phyloP scores from a whole-genome alignment of 108 stramenopile genomes.

The Cyclostephanos invisitatus region DNA sequence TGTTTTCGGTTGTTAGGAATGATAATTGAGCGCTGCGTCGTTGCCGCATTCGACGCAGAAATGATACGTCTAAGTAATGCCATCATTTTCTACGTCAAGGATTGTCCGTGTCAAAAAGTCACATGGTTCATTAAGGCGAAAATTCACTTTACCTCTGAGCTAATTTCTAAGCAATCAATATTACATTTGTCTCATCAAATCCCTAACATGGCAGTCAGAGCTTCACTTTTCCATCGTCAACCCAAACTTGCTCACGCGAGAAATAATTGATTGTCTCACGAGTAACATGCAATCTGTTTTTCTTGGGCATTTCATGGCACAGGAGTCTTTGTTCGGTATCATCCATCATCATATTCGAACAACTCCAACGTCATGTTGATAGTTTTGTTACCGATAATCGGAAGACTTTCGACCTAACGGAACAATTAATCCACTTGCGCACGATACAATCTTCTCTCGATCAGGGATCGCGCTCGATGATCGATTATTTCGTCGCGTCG shows the following conservation, averaged over 20 bases:
- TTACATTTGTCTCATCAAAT: background rate
- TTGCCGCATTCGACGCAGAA: background rate
- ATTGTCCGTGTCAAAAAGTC: background rate
- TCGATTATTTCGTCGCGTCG: constrained; percentile 19
- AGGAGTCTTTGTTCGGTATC: no score
- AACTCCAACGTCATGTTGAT: constrained; percentile 3
- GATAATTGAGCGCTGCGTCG: background rate
- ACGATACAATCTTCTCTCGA: constrained; percentile 13
- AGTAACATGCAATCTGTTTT: background rate
- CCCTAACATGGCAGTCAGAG: constrained; percentile 4
- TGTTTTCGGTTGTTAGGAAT: background rate
- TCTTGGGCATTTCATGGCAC: constrained; percentile 2
- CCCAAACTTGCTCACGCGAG: constrained; percentile 13
- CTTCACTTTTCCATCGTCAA: constrained; percentile 23
- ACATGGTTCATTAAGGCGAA: background rate
- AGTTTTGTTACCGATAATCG: constrained; percentile 18
- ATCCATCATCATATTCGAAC: constrained; percentile 20
- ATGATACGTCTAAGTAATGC: background rate
- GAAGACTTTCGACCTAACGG: constrained; percentile 23
- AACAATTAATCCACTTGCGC: constrained; percentile 18
- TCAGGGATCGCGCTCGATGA: constrained; percentile 11
- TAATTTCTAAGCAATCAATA: background rate
- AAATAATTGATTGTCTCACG: background rate
- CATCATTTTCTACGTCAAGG: no score
- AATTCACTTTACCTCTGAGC: background rate